Conservation (phyloP, 2,329 filamentous ascomycete genomes). For the Coniosporium tulheliwenetii region DNA sequence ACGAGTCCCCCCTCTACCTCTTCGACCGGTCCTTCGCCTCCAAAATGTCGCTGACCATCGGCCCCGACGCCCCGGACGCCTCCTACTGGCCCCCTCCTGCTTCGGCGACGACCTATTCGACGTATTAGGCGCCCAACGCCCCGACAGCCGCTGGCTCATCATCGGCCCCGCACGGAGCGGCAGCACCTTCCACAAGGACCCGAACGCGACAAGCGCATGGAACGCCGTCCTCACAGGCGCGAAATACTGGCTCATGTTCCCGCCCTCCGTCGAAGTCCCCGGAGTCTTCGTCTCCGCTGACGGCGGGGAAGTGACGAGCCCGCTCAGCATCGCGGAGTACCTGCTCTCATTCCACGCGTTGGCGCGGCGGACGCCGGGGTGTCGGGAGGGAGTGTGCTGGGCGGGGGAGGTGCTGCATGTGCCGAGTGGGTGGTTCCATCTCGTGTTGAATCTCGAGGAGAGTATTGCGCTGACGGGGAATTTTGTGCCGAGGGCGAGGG, state of each 20-base stretch:
- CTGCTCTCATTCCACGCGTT: conserved; percentile 76
- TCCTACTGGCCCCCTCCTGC: conserved; percentile 64
- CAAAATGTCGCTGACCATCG: conserved; percentile 63
- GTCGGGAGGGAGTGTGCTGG: conserved; percentile 69
- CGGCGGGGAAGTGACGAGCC: conserved; percentile 83
- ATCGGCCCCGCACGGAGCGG: conserved; percentile 76
- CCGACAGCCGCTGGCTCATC: conserved; percentile 86
- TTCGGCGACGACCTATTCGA: conserved; percentile 81
- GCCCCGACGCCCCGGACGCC: conserved; percentile 25
- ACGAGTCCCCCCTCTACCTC: conserved; percentile 84
- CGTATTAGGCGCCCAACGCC: conserved; percentile 60
- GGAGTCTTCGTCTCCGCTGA: conserved; percentile 84
- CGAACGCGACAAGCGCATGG: conserved; percentile 65
- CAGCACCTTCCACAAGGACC: conserved; percentile 85
- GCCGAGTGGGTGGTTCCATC: conserved; percentile 90
- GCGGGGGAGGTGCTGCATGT: conserved; percentile 84
- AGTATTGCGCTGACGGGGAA: conserved; percentile 90
- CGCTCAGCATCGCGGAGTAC: conserved; percentile 94
- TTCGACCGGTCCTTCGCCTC: conserved; percentile 79
- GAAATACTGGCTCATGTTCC: conserved; percentile 99
- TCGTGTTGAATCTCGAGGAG: conserved; percentile 76
- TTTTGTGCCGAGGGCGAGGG: conserved; percentile 65
- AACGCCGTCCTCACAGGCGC: conserved; percentile 80
- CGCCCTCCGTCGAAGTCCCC: conserved; percentile 39
- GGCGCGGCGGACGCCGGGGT: conserved; percentile 60